phyloP scores from a whole-genome alignment of 768 basidiomycete species.

The Podaxis sp. region DNA sequence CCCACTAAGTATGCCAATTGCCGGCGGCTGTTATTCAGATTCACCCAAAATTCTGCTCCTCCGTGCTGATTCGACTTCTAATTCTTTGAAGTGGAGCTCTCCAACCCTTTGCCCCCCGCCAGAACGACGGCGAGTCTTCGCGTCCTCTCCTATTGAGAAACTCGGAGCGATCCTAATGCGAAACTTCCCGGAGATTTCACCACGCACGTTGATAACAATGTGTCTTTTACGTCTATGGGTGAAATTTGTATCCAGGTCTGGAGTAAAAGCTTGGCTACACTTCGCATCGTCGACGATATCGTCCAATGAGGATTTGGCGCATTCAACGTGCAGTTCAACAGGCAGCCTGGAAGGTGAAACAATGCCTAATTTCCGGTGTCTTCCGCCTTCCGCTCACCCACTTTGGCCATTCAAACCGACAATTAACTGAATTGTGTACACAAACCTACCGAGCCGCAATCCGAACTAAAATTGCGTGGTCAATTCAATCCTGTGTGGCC shows the following conservation, averaged over 20 bases:
- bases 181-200: not conserved
- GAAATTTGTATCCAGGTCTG: slow-evolving; percentile 3
- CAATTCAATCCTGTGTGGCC: not conserved
- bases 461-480: slow-evolving; percentile 1
- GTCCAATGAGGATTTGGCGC: not conserved
- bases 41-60: not conserved
- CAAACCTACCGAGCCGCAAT: not conserved
- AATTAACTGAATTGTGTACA: not conserved
- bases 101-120: not conserved
- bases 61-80: not conserved
- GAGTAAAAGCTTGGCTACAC: not conserved
- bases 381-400: not conserved
- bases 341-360: not conserved
- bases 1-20: not conserved
- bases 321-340: not conserved
- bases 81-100: not conserved
- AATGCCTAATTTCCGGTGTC: not conserved
- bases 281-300: not conserved
- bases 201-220: not conserved
- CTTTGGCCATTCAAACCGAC: not conserved
- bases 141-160: not conserved
- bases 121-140: not conserved
- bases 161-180: not conserved
- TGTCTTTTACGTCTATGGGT: not conserved
- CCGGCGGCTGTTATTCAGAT: not conserved